These are phyloP conservation scores for Paraleonurus japonicus DNA, from an alignment of 257 asterid species.

Conservation along the genomic window DNA sequence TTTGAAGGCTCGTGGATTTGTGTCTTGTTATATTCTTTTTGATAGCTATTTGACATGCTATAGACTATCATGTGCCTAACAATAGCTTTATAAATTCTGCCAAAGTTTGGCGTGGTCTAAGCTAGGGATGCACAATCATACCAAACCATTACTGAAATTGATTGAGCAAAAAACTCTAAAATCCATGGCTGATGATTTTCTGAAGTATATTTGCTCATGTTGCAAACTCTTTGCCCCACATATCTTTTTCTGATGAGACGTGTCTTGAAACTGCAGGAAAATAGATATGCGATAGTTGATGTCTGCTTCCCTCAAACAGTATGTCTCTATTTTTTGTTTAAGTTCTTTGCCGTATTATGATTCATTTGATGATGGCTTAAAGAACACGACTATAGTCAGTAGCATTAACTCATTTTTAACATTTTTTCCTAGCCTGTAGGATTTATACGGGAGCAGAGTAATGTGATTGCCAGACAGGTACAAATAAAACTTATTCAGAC, in stretches of 20 bases:
- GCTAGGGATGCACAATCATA: constrained; percentile 13
- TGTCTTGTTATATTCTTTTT: constrained; percentile 2
- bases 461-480: constrained; percentile 87
- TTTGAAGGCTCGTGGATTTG: neutral
- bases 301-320: constrained; percentile 82
- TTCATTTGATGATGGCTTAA: constrained; percentile 10
- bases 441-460: constrained; percentile 89
- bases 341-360: constrained; percentile 19
- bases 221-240: constrained; percentile 9
- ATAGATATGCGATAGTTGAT: constrained; percentile 83
- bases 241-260: constrained; percentile 18
- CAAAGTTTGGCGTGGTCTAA: neutral
- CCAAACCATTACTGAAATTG: neutral
- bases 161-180: neutral
- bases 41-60: constrained; percentile 2
- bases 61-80: neutral
- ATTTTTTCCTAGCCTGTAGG: constrained; percentile 81
- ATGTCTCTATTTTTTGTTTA: constrained; percentile 38
- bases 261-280: constrained; percentile 69
- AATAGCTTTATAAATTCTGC: neutral
- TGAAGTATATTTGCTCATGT: constrained; percentile 18
- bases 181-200: constrained; percentile 9
- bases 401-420: constrained; percentile 25
- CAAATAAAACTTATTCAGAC: constrained; percentile 18
- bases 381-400: constrained; percentile 1